These are phyloP conservation scores for Boehmeria nivea DNA, from an alignment of 306 rosid species.

Conservation along the genomic window DNA sequence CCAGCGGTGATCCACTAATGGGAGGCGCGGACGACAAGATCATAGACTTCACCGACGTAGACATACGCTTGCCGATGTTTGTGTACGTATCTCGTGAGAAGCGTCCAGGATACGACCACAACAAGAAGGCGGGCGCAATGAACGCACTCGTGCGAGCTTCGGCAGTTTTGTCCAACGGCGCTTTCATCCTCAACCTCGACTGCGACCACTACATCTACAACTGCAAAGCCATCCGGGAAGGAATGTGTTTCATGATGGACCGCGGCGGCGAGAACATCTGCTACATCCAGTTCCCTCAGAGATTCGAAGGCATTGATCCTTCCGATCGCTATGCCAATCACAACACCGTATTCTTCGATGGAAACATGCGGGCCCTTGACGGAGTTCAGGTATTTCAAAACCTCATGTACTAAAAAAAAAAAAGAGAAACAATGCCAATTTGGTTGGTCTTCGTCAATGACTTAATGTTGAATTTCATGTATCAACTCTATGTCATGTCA, in stretches of 20 bases:
- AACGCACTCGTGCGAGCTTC: conserved; percentile 75
- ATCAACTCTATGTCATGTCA: no score
- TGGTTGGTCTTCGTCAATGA: no score
- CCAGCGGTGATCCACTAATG: conserved; percentile 35
- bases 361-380: conserved; percentile 52
- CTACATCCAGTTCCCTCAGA: conserved; percentile 93
- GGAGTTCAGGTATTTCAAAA: conserved; percentile 29
- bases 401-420: neutral
- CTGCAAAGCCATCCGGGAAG: conserved; percentile 86
- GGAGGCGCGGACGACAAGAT: conserved; percentile 42
- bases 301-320: conserved; percentile 92
- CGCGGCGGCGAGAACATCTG: conserved; percentile 69
- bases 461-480: no score
- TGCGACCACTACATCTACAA: conserved; percentile 84
- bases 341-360: conserved; percentile 84
- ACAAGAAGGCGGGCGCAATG: conserved; percentile 98
- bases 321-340: conserved; percentile 91
- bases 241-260: conserved; percentile 95
- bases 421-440: no score
- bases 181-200: conserved; percentile 86
- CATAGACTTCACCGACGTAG: conserved; percentile 57
- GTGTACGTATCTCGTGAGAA: conserved; percentile 86
- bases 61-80: conserved; percentile 72
- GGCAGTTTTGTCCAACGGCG: conserved; percentile 81
- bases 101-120: conserved; percentile 82